Evolutionary conservation across 768 basidiomycete species (phyloP), one percentile per base, ranked within the genome.

Genomic region (Crepidotus variabilis): DNA sequence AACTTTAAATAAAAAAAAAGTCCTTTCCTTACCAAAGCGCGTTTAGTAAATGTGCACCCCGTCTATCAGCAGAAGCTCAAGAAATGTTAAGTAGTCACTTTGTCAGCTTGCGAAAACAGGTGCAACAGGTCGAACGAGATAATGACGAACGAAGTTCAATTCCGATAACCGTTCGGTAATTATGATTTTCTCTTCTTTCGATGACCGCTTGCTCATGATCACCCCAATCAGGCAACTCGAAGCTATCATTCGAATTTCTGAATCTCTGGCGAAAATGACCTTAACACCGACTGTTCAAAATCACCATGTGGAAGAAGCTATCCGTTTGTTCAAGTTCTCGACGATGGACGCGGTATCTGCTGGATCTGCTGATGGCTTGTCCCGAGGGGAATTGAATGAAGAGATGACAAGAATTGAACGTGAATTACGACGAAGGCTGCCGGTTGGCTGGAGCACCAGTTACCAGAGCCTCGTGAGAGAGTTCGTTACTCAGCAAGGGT

Each of bases 341-440:
- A 98, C 97, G 2, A 98, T 99, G 96, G 94, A 98, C 69, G 97
- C 97, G 22, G 95, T 98, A 23, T 89, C 91, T 11, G 94, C 94
- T 0, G 95, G 97, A 11, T 88, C 92, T 32, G 87, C 89, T 16
- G 97, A 98, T 63, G 97, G 97, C 0, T 76, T 98, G 57, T 91
- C 93, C 13, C 84, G 95, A 45, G 87, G 89, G 2, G 94, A 94
- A 63, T 74, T 98, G 36, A 94, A 95, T 68, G 94, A 94, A 53
- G 96, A 98, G 74, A 94, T 98, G 80, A 75, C 79, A 28, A 80
- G 82, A 61, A 97, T 99, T 62, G 94, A 96, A 68, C 86, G 87
- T 64, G 94, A 96, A 68, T 75, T 96, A 39, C 76, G 86, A 52
- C 76, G 92, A 61, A 77, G 94, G 49, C 74, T 97, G 60, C 94